phyloP scores from a whole-genome alignment of 129 eudicot species.

The Daucus carota region DNA sequence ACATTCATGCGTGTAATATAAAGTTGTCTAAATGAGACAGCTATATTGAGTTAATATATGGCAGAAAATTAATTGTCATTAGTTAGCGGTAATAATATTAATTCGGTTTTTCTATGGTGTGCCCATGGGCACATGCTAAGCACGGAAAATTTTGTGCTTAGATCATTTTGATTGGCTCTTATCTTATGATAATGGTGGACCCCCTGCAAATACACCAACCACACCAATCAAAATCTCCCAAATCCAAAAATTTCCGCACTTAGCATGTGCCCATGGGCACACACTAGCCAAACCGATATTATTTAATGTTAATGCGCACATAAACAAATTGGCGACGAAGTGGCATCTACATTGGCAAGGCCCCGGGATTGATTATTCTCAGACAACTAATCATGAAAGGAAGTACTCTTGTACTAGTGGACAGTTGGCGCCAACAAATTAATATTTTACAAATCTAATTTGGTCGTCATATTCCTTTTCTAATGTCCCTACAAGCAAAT shows the following conservation, averaged over 20 bases:
- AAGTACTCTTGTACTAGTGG: neutral
- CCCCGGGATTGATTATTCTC: neutral
- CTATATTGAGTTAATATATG: neutral
- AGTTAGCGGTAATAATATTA: neutral
- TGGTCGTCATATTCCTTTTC: neutral
- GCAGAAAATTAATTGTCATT: neutral
- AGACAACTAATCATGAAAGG: neutral
- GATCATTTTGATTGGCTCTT: too few relatives aligned
- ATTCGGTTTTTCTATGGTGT: too few relatives aligned
- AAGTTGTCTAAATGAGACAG: neutral
- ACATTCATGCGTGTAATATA: too few relatives aligned
- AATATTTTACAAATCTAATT: neutral
- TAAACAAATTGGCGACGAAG: neutral
- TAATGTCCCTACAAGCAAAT: neutral
- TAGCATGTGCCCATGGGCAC: too few relatives aligned
- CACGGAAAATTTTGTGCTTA: too few relatives aligned
- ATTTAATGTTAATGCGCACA: neutral
- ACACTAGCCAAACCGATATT: too few relatives aligned
- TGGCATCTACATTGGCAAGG: slow-evolving; percentile 5
- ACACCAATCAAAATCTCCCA: too few relatives aligned
- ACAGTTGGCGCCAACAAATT: slow-evolving; percentile 1
- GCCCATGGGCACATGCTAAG: too few relatives aligned
- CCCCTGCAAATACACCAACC: too few relatives aligned
- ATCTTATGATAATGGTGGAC: too few relatives aligned
- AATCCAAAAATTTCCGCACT: too few relatives aligned